Conservation (phyloP, 495 filamentous ascomycete genomes). For the Wilcoxina mikolae region DNA sequence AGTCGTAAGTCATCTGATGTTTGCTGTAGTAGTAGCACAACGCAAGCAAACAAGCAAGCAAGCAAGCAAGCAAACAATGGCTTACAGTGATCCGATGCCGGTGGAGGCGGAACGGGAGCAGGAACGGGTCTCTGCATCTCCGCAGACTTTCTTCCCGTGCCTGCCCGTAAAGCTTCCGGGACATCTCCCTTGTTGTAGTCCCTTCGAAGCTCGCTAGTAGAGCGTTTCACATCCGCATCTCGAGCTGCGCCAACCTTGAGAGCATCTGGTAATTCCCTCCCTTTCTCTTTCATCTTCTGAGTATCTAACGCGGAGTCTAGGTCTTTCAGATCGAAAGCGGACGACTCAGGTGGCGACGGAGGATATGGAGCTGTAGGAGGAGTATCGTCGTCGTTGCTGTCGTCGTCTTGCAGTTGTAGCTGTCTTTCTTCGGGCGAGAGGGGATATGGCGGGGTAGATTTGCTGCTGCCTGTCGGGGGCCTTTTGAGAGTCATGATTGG, state of each 20-base stretch:
- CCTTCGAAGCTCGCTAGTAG: slow-evolving; percentile 10
- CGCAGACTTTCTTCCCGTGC: slow-evolving; percentile 1
- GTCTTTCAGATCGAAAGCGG: slow-evolving; percentile 3
- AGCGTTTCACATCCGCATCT: neutral
- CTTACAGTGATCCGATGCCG: slow-evolving; percentile 1
- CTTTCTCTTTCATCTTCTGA: slow-evolving; percentile 4
- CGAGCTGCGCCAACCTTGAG: slow-evolving; percentile 13
- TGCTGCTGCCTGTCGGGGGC: neutral
- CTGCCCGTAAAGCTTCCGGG: slow-evolving; percentile 13
- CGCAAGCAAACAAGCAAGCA: neutral
- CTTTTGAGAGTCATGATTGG: slow-evolving; percentile 4
- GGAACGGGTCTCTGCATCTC: slow-evolving; percentile 5
- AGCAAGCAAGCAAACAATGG: neutral
- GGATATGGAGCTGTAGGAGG: slow-evolving; percentile 1
- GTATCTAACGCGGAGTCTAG: slow-evolving; percentile 2
- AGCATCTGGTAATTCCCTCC: slow-evolving; percentile 14
- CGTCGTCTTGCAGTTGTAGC: neutral
- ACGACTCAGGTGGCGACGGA: slow-evolving; percentile 2
- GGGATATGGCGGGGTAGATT: slow-evolving; percentile 4
- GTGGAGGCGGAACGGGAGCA: neutral
- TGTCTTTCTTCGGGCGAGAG: slow-evolving; percentile 1
- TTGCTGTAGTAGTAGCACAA: slow-evolving; percentile 3
- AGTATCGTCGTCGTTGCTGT: neutral
- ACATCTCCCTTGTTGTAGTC: slow-evolving; percentile 8
- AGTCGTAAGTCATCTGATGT: neutral